Conservation (phyloP, 129 eudicot species). For the Artemisia tridentata region DNA sequence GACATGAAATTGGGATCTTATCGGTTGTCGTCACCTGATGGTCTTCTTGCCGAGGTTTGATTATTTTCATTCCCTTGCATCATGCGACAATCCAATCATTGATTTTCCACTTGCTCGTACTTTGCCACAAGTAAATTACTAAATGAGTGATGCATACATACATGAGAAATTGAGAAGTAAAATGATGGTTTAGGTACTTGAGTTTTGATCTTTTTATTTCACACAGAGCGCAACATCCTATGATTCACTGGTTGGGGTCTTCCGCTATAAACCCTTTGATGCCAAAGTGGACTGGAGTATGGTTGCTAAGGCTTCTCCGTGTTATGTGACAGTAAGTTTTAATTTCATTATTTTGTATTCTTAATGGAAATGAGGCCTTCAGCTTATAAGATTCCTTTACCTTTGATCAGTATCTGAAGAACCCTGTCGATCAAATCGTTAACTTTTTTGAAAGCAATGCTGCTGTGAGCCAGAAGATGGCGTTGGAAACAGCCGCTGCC, state of each 20-base stretch:
- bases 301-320: conserved; percentile 97
- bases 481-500: conserved; percentile 98
- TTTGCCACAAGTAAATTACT: neutral
- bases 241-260: conserved; percentile 84
- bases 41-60: conserved; percentile 90
- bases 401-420: conserved; percentile 77
- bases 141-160: conserved; percentile 3
- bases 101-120: too few relatives aligned
- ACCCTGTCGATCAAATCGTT: conserved; percentile 67
- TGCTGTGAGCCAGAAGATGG: conserved; percentile 85
- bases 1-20: conserved; percentile 94
- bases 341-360: conserved; percentile 8
- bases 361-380: conserved; percentile 1
- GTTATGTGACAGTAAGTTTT: conserved; percentile 81
- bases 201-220: conserved; percentile 21
- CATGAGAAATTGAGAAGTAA: neutral
- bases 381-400: conserved; percentile 25
- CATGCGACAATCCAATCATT: too few relatives aligned
- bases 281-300: conserved; percentile 91
- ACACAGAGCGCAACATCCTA: conserved; percentile 77
- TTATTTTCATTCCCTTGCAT: neutral
- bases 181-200: conserved; percentile 19
- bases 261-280: conserved; percentile 84
- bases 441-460: conserved; percentile 83
- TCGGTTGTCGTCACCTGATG: conserved; percentile 80